phyloP scores from a whole-genome alignment of 805 yeast species.

The Candida berthetii region DNA sequence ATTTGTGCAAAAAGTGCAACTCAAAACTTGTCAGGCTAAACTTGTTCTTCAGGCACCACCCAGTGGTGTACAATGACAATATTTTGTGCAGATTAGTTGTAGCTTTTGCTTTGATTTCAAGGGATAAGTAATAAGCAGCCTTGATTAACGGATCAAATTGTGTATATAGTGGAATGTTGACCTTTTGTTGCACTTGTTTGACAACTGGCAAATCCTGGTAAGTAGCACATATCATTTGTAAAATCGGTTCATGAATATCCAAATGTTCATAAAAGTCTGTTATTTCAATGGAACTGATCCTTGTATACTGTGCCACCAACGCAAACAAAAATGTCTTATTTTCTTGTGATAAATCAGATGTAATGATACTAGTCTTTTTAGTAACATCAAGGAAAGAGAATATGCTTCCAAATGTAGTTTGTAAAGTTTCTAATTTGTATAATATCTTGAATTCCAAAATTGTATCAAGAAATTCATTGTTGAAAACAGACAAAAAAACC shows the following conservation, averaged over 20 bases:
- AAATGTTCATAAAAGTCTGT: conserved; percentile 5
- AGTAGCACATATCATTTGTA: conserved; percentile 18
- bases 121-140: conserved; percentile 24
- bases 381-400: conserved; percentile 4
- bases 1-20: conserved; percentile 7
- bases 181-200: conserved; percentile 2
- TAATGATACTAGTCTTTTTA: not conserved
- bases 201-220: conserved; percentile 11
- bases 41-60: conserved; percentile 22
- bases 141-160: conserved; percentile 24
- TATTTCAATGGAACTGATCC: conserved; percentile 1
- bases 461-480: conserved; percentile 6
- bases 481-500: conserved; percentile 5
- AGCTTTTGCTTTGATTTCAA: conserved; percentile 26
- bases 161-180: not conserved
- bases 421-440: conserved; percentile 10
- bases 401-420: conserved; percentile 5
- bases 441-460: conserved; percentile 7
- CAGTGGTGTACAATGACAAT: conserved; percentile 20
- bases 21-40: conserved; percentile 10
- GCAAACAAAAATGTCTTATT: conserved; percentile 13
- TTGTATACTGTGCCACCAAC: conserved; percentile 8
- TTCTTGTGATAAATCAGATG: conserved; percentile 9
- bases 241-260: conserved; percentile 10
- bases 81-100: conserved; percentile 24